Conservation (phyloP, 768 basidiomycete genomes). For the Russula olivacea region DNA sequence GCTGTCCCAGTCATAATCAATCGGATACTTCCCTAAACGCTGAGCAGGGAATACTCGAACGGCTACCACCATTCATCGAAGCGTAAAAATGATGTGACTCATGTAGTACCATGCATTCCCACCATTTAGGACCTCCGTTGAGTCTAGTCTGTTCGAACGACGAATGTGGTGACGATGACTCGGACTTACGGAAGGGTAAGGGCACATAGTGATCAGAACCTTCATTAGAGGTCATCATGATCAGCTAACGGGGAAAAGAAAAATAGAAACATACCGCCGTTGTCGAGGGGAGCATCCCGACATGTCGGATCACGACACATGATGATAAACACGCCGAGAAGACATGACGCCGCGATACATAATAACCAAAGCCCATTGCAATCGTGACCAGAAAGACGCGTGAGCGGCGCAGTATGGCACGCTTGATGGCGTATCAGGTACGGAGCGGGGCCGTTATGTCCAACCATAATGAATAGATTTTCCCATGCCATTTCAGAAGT, state of each 20-base stretch:
- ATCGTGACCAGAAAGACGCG: background rate
- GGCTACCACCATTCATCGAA: background rate
- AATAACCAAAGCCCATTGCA: background rate
- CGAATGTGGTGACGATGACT: background rate
- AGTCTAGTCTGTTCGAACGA: background rate
- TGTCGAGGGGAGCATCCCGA: background rate
- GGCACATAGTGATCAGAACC: background rate
- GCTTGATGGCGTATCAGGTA: background rate
- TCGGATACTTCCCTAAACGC: background rate
- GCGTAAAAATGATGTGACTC: conserved; percentile 16
- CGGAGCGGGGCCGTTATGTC: background rate
- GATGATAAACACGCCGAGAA: background rate
- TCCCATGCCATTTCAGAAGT: conserved; percentile 8
- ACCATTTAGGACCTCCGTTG: background rate
- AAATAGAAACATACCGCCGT: background rate
- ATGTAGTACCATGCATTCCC: background rate
- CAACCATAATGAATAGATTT: background rate
- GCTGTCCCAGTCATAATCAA: background rate
- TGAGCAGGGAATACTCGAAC: background rate
- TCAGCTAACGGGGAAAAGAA: background rate
- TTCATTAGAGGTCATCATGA: background rate
- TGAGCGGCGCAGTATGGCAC: background rate
- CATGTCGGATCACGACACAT: conserved; percentile 9
- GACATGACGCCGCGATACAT: background rate
- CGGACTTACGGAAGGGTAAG: background rate